A percentile compares a stretch with the other conserved stretches of the same genome.
Conservation (phyloP, 805 yeast species). For the Starmerella sp. region DNA sequence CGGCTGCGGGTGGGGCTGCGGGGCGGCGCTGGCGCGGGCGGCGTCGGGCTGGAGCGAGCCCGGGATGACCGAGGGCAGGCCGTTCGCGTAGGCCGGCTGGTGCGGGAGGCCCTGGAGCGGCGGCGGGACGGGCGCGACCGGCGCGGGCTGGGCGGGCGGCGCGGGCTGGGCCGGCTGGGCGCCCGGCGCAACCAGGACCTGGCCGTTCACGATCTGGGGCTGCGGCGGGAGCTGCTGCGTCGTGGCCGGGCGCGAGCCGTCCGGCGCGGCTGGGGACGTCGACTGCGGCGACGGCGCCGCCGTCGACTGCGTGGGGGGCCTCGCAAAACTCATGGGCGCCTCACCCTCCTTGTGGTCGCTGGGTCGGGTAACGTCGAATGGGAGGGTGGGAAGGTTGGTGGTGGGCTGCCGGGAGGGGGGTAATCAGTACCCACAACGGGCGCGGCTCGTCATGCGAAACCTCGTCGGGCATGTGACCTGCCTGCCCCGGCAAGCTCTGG, state of each 20-base stretch:
- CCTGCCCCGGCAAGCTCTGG: conserved; percentile 1
- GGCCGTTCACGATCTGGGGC: conserved; percentile 1
- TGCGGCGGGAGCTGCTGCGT: conserved; percentile 1
- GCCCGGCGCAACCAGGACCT: not conserved
- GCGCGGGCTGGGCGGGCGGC: not conserved
- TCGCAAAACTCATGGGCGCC: conserved; percentile 9
- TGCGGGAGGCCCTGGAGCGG: too few species aligned
- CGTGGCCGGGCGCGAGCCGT: not conserved
- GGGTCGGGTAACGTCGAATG: not conserved
- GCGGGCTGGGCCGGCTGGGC: too few species aligned
- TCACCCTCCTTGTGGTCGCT: not conserved
- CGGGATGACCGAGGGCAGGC: not conserved
- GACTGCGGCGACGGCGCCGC: not conserved
- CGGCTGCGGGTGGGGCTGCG: too few species aligned
- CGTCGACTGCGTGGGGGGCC: not conserved
- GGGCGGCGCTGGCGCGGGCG: too few species aligned
- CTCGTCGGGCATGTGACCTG: not conserved
- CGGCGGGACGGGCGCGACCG: not conserved
- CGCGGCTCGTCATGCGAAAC: not conserved
- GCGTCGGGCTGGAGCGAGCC: too few species aligned
- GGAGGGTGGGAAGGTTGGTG: not conserved
- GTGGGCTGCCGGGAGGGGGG: not conserved
- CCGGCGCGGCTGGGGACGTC: not conserved
- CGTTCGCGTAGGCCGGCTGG: not conserved
- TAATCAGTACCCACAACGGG: not conserved